Base-by-base conservation (phyloP, 257 asterid species). In the Scutellaria barbata region DNA sequence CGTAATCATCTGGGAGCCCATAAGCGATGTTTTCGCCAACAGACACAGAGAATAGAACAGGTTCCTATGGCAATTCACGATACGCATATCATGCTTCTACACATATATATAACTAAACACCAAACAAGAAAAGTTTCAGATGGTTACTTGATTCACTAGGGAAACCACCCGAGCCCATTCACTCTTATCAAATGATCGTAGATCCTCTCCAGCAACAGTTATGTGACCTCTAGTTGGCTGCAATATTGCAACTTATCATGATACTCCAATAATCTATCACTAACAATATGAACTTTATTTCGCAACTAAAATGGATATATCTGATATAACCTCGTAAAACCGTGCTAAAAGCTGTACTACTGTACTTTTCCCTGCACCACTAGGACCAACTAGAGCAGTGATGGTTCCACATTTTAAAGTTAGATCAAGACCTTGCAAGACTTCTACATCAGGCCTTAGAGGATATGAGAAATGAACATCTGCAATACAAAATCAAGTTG, bases 331-430 rank as follows among this genome's bases (percentile, higher is more conserved):
- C 96, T 94, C 99, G 51, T 94, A 94, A 78, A 86, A 94, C 42
- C 99, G 97, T 63, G 99, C 95, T 81, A 94, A 80, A 53, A 94
- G 87, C 83, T 94, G 99, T 43, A 94, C 99, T 50, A 94, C 83
- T 60, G 99, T 94, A 75, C 96, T 94, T 85, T 94, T 94, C 60
- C 98, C 99, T 17, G 99, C 96, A 51, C 98, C 99, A 81, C 99
- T 94, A 64, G 96, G 76, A 48, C 99, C 99, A 55, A 94, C 98
- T 45, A 94, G 90, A 77, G 99, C 97, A 77, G 99, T 91, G 56
- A 91, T 88, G 69, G 92, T 86, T 81, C 99, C 98, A 80, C 85
- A 78, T 76, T 81, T 86, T 63, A 94, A 86, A 40, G 85, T 81
- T 57, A 94, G 85, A 83, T 88, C 88, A 54, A 94, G 89, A 74